Percentiles rank a stretch among this genome's conserved stretches.
Evolutionary conservation across 2,329 filamentous ascomycete genomes (phyloP).

Genomic region (Ascocoryne sarcoides): DNA sequence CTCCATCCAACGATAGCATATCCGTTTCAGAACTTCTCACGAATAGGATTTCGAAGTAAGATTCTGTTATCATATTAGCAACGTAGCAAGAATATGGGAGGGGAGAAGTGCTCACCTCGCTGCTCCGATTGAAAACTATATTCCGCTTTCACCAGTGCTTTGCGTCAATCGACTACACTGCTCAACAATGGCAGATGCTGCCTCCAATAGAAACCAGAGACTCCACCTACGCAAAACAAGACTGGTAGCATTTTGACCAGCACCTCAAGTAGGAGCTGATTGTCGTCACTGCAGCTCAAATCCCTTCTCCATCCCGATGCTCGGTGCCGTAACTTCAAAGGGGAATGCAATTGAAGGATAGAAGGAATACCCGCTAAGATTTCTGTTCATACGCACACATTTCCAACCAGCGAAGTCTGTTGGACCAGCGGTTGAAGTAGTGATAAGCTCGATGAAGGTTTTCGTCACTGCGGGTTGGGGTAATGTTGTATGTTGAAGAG

Average conservation of each 20-base stretch:
- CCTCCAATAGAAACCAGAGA: constrained; percentile 16
- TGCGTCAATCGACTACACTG: constrained; percentile 8
- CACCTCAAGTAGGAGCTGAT: constrained; percentile 25
- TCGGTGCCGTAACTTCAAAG: constrained; percentile 7
- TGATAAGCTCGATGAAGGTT: constrained; percentile 27
- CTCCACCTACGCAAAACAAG: constrained; percentile 8
- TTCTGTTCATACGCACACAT: constrained; percentile 31
- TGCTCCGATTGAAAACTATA: constrained; percentile 33
- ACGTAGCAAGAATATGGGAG: background rate
- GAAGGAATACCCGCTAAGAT: constrained; percentile 27
- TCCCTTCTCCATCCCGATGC: too few relatives aligned
- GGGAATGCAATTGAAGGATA: constrained; percentile 4
- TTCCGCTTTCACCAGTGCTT: constrained; percentile 22
- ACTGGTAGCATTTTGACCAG: constrained; percentile 9
- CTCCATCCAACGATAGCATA: constrained; percentile 7
- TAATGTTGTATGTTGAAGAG: too few relatives aligned
- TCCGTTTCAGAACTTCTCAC: constrained; percentile 4
- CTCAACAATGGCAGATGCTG: constrained; percentile 6
- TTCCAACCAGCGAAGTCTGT: constrained; percentile 13
- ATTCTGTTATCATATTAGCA: constrained; percentile 7
- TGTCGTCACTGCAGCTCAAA: constrained; percentile 26
- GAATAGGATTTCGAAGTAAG: constrained; percentile 2
- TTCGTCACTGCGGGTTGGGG: constrained; percentile 28
- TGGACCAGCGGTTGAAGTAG: constrained; percentile 21
- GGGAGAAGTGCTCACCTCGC: constrained; percentile 18